These are phyloP conservation scores for Aspergillus pseudoterreus DNA, from an alignment of 2,329 filamentous ascomycete species.

Conservation along the genomic window DNA sequence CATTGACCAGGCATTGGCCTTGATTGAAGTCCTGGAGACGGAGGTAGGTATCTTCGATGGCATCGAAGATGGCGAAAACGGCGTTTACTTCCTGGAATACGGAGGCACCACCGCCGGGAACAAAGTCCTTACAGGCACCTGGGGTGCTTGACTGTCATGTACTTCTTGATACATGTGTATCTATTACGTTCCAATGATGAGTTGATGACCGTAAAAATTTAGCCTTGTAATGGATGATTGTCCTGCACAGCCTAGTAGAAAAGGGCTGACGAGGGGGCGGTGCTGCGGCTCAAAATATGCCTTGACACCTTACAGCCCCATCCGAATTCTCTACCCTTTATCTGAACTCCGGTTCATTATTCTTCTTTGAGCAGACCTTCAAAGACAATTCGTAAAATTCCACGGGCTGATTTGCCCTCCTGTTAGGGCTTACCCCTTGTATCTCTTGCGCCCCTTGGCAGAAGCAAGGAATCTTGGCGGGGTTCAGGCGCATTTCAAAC, in stretches of 20 bases:
- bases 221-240: background rate
- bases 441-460: too few relatives aligned
- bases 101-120: conserved; percentile 10
- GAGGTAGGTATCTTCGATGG: conserved; percentile 24
- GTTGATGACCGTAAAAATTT: too few relatives aligned
- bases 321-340: too few relatives aligned
- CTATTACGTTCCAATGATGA: background rate
- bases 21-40: conserved; percentile 30
- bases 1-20: conserved; percentile 35
- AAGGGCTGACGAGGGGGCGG: too few relatives aligned
- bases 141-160: conserved; percentile 4
- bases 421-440: too few relatives aligned
- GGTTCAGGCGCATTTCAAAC: too few relatives aligned
- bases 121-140: conserved; percentile 13
- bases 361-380: too few relatives aligned
- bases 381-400: too few relatives aligned
- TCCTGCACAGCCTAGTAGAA: background rate
- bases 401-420: too few relatives aligned
- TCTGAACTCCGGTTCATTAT: too few relatives aligned
- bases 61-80: conserved; percentile 17
- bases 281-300: background rate
- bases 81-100: conserved; percentile 10
- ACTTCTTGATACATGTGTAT: background rate
- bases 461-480: too few relatives aligned
- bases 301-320: too few relatives aligned